These are phyloP conservation scores for Annona cherimola DNA, from an alignment of 164 flowering plant species.

Conservation along the genomic window DNA sequence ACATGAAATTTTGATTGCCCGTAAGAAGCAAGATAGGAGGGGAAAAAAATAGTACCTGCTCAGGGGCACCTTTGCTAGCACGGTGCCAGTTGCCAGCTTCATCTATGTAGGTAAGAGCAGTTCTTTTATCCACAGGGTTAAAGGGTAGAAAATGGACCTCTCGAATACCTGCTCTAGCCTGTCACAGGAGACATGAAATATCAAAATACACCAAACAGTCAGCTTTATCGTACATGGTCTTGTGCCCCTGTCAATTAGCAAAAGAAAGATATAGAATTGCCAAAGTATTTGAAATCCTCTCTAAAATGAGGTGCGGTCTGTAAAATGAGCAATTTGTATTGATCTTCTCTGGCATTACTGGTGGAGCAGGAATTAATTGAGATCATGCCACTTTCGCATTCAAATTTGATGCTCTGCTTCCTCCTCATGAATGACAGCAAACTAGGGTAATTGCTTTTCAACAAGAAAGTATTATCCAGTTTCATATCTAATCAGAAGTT, in stretches of 20 bases:
- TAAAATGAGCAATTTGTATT: too few species aligned
- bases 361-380: too few species aligned
- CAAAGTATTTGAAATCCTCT: not conserved
- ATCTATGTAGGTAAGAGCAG: constrained; percentile 41
- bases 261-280: not conserved
- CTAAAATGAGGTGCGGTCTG: too few species aligned
- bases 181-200: not conserved
- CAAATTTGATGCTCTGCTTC: too few species aligned
- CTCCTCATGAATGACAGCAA: too few species aligned
- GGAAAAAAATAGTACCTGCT: constrained; percentile 21
- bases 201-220: not conserved
- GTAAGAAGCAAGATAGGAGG: not conserved
- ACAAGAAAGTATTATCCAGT: too few species aligned
- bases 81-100: constrained; percentile 35
- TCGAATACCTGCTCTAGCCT: constrained; percentile 36
- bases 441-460: too few species aligned
- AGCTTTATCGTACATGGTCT: not conserved
- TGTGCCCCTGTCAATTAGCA: not conserved
- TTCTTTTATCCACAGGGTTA: constrained; percentile 43
- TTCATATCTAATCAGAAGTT: too few species aligned
- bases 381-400: too few species aligned
- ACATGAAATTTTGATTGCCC: too few species aligned
- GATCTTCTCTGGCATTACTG: too few species aligned
- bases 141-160: constrained; percentile 41
- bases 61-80: constrained; percentile 46